A percentile compares a stretch with the other conserved stretches of the same genome.
phyloP scores from a whole-genome alignment of 306 rosid species.

The Luffa acutangula region DNA sequence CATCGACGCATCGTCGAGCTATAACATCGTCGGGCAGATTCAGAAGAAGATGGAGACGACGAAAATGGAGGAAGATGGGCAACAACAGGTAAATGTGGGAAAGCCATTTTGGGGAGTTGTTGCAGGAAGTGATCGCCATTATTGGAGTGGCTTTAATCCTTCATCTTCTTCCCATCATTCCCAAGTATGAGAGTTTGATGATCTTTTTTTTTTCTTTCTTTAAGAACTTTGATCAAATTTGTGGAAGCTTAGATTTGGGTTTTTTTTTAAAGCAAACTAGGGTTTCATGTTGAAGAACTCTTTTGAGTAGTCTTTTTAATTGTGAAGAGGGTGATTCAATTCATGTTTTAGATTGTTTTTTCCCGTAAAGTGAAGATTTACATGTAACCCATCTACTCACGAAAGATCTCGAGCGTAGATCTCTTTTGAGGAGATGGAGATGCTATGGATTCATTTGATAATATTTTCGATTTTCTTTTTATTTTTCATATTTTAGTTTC shows the following conservation, averaged over 20 bases:
- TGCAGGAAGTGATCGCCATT: constrained; percentile 3
- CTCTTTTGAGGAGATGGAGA: not conserved
- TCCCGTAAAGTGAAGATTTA: not conserved
- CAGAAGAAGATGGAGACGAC: not conserved
- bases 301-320: not conserved
- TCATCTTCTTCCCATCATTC: constrained; percentile 8
- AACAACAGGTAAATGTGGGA: not conserved
- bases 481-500: not conserved
- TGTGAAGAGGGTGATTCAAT: not conserved
- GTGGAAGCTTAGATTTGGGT: not conserved
- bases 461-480: not conserved
- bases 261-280: not conserved
- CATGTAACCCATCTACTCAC: not conserved
- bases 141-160: not conserved
- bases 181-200: not conserved
- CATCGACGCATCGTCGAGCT: not conserved
- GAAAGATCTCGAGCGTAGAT: not conserved
- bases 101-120: constrained; percentile 1
- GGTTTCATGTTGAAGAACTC: not conserved
- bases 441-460: not conserved
- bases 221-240: not conserved
- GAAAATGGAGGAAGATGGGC: constrained; percentile 3
- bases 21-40: not conserved
- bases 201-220: not conserved
- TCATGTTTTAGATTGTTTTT: not conserved